Percentiles rank a stretch among this genome's conserved stretches.
phyloP scores from a whole-genome alignment of 1,284 basidiomycete genomes.

The Hypsizygus ulmarius region DNA sequence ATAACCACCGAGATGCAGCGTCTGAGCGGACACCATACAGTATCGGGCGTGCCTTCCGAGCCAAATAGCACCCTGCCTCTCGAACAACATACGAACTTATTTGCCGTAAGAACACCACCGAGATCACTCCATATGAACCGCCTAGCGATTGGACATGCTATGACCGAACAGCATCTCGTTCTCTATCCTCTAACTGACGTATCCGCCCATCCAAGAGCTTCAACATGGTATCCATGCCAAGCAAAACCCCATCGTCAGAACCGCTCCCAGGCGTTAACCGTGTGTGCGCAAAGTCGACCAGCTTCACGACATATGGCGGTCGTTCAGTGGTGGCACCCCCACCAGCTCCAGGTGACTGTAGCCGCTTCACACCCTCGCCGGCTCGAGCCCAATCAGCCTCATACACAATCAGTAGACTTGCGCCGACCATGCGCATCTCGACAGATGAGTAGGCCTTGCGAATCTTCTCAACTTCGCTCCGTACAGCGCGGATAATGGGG shows the following conservation, averaged over 20 bases:
- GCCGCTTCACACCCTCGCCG: conserved; percentile 35
- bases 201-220: conserved; percentile 57
- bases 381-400: conserved; percentile 62
- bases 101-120: no score
- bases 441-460: conserved; percentile 48
- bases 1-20: no score
- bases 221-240: conserved; percentile 70
- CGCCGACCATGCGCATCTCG: conserved; percentile 82
- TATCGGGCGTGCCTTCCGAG: no score
- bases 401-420: conserved; percentile 81
- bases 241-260: conserved; percentile 74
- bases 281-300: conserved; percentile 96
- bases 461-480: conserved; percentile 55
- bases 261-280: conserved; percentile 68
- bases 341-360: conserved; percentile 30
- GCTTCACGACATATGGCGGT: conserved; percentile 63
- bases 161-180: no score
- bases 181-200: not conserved
- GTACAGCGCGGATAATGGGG: conserved; percentile 58
- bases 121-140: no score
- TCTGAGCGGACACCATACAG: no score
- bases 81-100: no score
- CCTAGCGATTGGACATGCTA: no score
- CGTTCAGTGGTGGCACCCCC: conserved; percentile 19
- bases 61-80: no score